Conservation (phyloP, 768 basidiomycete species). For the Coprinellus aureogranulatus region DNA sequence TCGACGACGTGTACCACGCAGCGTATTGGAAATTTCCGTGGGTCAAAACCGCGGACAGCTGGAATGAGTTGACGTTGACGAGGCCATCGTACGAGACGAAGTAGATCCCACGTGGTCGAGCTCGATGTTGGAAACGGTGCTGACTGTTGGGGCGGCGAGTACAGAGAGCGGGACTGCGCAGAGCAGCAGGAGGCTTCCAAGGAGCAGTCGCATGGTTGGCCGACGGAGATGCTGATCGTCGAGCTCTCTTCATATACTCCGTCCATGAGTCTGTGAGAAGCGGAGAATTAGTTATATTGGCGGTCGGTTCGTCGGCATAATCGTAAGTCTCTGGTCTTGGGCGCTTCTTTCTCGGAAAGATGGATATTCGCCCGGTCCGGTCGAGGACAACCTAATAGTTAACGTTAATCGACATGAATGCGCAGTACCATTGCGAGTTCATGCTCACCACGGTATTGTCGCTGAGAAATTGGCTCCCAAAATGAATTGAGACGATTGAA, state of each 20-base stretch:
- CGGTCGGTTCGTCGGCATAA: not conserved
- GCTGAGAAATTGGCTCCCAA: no score
- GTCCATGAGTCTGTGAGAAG: not conserved
- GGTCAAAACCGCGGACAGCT: slow-evolving; percentile 40
- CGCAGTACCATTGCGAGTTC: no score
- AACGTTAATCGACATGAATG: no score
- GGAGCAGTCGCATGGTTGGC: not conserved
- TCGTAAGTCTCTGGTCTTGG: not conserved
- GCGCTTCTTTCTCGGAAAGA: slow-evolving; percentile 1
- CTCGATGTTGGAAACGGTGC: slow-evolving; percentile 34
- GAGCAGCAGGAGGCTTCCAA: not conserved
- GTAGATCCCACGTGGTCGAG: slow-evolving; percentile 42
- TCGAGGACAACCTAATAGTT: no score
- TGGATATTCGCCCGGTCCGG: no score
- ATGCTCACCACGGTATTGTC: no score
- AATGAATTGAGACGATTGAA: no score
- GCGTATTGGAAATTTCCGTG: slow-evolving; percentile 40
- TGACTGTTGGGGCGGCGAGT: slow-evolving; percentile 38
- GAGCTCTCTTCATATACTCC: no score
- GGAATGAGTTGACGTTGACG: slow-evolving; percentile 48
- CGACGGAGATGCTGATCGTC: no score
- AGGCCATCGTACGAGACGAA: slow-evolving; percentile 47
- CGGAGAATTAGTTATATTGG: not conserved
- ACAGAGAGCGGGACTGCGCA: not conserved
- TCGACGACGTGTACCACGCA: slow-evolving; percentile 45